phyloP scores from a whole-genome alignment of 176 grass and related monocot species.

The Phragmites australis region DNA sequence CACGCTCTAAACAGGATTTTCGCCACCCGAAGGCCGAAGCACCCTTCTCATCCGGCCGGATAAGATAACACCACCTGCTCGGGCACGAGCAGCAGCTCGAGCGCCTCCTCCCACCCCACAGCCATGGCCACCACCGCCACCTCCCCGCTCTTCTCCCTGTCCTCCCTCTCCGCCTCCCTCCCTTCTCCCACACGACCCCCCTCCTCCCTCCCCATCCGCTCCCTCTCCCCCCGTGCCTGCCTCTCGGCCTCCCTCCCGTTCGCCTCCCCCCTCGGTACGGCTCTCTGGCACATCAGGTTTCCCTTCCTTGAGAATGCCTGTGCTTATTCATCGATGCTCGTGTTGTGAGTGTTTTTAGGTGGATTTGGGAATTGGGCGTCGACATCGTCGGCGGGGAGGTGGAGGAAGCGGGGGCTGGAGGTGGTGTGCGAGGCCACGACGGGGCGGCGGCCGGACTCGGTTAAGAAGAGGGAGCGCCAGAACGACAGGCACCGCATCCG shows the following conservation, averaged over 20 bases:
- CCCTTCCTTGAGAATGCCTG: background rate
- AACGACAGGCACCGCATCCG: slow-evolving; percentile 57
- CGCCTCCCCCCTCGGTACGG: slow-evolving; percentile 44
- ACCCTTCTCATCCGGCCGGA: background rate
- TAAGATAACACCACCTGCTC: slow-evolving; percentile 38
- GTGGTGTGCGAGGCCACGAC: slow-evolving; percentile 67
- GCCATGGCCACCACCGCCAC: slow-evolving; percentile 46
- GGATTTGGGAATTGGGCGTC: slow-evolving; percentile 16
- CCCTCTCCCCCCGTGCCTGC: slow-evolving; percentile 9
- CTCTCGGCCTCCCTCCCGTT: slow-evolving; percentile 22
- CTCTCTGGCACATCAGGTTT: background rate
- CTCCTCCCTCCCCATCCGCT: slow-evolving; percentile 36
- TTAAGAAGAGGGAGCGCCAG: slow-evolving; percentile 72
- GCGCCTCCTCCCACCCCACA: background rate
- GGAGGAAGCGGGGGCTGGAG: slow-evolving; percentile 39
- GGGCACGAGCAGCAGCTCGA: background rate
- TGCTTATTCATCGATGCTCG: background rate
- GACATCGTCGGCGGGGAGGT: slow-evolving; percentile 9
- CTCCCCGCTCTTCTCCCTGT: slow-evolving; percentile 48
- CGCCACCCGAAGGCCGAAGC: background rate
- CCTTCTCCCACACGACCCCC: slow-evolving; percentile 7
- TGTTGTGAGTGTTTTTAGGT: background rate
- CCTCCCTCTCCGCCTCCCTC: slow-evolving; percentile 45
- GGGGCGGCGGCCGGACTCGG: slow-evolving; percentile 51
- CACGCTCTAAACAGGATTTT: too few species aligned